Evolutionary conservation across 306 rosid genomes (phyloP), one percentile per base, ranked within the genome.

Genomic region (Parietaria judaica): DNA sequence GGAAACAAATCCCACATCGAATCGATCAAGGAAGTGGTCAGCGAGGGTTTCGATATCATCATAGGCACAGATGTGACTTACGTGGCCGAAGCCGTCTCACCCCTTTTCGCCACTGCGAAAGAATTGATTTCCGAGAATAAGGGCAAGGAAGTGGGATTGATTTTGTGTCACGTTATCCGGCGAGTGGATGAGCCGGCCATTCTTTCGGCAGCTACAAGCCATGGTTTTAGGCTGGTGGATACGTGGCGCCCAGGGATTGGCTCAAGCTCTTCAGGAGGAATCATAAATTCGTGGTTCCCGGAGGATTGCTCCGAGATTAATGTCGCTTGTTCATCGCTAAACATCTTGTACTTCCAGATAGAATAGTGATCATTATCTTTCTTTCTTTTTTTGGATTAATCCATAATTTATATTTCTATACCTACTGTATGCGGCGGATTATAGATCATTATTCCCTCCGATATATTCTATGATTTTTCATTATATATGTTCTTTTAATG

Each of bases 21-120:
- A 77, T 73, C 83, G 65, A 76, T 84, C 73, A 86, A 73, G 81
- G 72, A 79, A 72, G 51, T 74, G 58, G 75, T 68, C 63, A 8
- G 59, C 7, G 11, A 50, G 71, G 90, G 96, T 49, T 92, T 83
- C 67, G 86, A 92, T 72, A 73, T 92, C 62, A 86, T 92, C 52
- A 58, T 88, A 3, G 96, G 98, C 65, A 86, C 98, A 3, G 98
- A 88, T 36, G 95, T 92, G 56, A 86, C 96, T 6, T 86, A 88
- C 45, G n/a, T 82, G 64, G 72, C 85, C 11, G 96, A 84, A 72
- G 94, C 96, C 37, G 80, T 88, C 56, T 67, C 69, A 58, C 90
- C 98, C 14, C 78, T 92, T 71, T 92, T 92, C 78, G 79, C 76
- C 14, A 92, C 95, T 46, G 94, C 95, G 7, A 82, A 48, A 51